Base-by-base conservation (phyloP, 2,329 filamentous ascomycete genomes). In the Sarocladium kiliense region DNA sequence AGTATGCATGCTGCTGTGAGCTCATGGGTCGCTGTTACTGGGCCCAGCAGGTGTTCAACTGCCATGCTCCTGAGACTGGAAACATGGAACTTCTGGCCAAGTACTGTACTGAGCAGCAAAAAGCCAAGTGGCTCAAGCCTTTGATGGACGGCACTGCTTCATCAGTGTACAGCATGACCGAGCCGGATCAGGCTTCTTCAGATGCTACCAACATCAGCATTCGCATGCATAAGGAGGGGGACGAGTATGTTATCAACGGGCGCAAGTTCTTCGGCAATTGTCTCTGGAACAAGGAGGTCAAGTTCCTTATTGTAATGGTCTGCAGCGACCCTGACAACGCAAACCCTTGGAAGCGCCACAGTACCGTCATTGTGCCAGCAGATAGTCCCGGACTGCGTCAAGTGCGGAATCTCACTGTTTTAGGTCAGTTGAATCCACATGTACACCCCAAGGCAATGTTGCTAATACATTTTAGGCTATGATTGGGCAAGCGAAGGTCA, bases 201-300 rank as follows among this genome's bases (percentile, higher is more conserved):
- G 91, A 96, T 76, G 91, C 91, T 9, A 92, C 84, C 55, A 96
- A 96, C 68, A 94, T 94, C 60, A 78, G 89, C 69, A 78, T 96
- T 67, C 80, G 78, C 55, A 96, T 96, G 69, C 80, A 75, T 61
- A 82, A 80, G 58, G 89, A 95, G 58, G 91, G 91, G 2, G 83
- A 92, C 64, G 82, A 91, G 62, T 96, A 91, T 66, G 83, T 96
- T 21, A 78, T 97, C 53, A 96, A 96, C 67, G 91, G 91, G 57
- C 60, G 91, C 83, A 96, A 96, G 88, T 96, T 92, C 89, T 97
- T 91, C 91, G 92, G 88, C 37, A 93, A 88, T 58, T 92, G 91
- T 60, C 89, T 90, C 32, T 92, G 91, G 58, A 91, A 96, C 73
- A 87, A 87, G 59, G 82, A 91, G 65, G 96, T 92, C 77, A 81